Conservation (phyloP, 148 eudicot genomes). For the Rhododendron ovatum region DNA sequence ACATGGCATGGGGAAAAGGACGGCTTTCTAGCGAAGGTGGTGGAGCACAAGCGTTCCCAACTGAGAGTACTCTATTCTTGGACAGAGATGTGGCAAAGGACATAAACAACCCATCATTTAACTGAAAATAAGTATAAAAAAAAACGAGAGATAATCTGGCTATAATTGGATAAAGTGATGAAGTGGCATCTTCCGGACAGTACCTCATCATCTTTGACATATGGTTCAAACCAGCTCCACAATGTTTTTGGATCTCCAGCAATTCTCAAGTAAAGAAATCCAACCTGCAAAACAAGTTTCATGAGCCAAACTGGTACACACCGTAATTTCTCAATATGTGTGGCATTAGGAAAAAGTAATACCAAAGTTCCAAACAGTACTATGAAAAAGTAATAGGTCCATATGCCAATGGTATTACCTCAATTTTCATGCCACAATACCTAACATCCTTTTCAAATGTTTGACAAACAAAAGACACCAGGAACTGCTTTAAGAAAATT, state of each 20-base stretch:
- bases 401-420: background rate
- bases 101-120: background rate
- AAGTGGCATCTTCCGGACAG: background rate
- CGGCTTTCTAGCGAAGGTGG: conserved; percentile 4
- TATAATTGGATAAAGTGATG: background rate
- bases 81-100: background rate
- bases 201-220: conserved; percentile 93
- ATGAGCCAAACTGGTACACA: background rate
- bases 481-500: background rate
- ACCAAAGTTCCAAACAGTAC: background rate
- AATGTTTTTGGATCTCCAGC: conserved; percentile 84
- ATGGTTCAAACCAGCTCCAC: conserved; percentile 95
- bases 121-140: background rate
- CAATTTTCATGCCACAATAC: background rate
- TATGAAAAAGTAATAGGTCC: background rate
- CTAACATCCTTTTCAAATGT: background rate
- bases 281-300: conserved; percentile 55
- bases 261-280: conserved; percentile 89
- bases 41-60: background rate
- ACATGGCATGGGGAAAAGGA: background rate
- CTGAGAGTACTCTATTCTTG: background rate
- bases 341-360: background rate
- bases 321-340: background rate
- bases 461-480: background rate
- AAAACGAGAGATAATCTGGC: background rate